Percentiles rank a stretch among this genome's conserved stretches.
These are phyloP conservation scores for Sclerotiophoma versabilis DNA, from an alignment of 2,329 filamentous ascomycete genomes.

Conservation along the genomic window DNA sequence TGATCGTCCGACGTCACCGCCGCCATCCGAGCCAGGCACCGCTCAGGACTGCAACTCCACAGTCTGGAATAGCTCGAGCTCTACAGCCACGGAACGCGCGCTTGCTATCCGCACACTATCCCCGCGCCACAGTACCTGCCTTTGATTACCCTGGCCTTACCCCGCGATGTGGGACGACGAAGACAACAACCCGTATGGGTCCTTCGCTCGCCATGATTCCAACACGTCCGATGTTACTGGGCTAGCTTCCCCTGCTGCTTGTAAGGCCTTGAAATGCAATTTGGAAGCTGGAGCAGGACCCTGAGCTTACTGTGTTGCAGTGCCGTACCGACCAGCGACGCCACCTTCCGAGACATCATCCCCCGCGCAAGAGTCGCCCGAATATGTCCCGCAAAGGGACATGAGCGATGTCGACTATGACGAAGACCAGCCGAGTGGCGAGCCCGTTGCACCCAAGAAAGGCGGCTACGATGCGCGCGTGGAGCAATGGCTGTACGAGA, in stretches of 20 bases:
- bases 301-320: conserved; percentile 23
- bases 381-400: conserved; percentile 62
- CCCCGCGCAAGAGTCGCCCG: conserved; percentile 70
- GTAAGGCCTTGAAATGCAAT: conserved; percentile 36
- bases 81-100: not conserved
- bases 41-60: conserved; percentile 14
- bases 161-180: conserved; percentile 95
- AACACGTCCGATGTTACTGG: conserved; percentile 68
- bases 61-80: conserved; percentile 10
- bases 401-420: conserved; percentile 67
- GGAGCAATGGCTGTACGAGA: conserved; percentile 96
- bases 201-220: conserved; percentile 87
- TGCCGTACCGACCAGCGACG: conserved; percentile 61
- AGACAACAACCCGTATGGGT: conserved; percentile 97
- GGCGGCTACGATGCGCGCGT: conserved; percentile 94
- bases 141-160: not conserved
- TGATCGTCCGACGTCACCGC: conserved; percentile 14
- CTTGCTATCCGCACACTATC: not conserved
- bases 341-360: conserved; percentile 76
- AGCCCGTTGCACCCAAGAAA: conserved; percentile 67
- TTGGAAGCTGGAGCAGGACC: not conserved
- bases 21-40: conserved; percentile 12
- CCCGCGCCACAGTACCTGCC: not conserved
- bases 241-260: conserved; percentile 49
- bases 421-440: conserved; percentile 52